Base-by-base conservation (phyloP, 768 basidiomycete genomes). In the Dentipellis fragilis region DNA sequence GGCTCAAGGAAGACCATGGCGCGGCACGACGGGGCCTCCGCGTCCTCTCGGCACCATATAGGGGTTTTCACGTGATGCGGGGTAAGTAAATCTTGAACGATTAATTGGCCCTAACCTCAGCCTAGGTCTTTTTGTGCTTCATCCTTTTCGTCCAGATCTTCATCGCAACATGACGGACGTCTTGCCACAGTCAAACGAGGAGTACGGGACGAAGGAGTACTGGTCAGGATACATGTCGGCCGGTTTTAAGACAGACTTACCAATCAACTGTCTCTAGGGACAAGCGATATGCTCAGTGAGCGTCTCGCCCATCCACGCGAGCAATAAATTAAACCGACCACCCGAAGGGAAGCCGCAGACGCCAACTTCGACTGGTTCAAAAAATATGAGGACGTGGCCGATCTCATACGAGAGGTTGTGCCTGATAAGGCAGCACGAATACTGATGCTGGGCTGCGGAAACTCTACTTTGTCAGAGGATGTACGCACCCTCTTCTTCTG, bases 321-420 rank as follows among this genome's bases (percentile, higher is more conserved):
- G n/a, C 21, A 16, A 2, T 42, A 17, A 36, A 57, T 36, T 40
- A 16, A 57, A 23, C 48, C 10, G n/a, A 49, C 22, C 42, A 56
- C 45, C 50, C 37, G 57, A 61, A 88, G 87, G 62, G 83, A 86
- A 67, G 64, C 73, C 4, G 72, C 76, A 16, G 79, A 80, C n/a
- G 71, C 70, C 4, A 72, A 78, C 6, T 91, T 87, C 59, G 90
- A 93, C 69, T 93, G 90, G 90, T 91, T 91, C 73, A 91, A 89
- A 66, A 81, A 83, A 9, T 93, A 91, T 62, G 66, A 68, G 2
- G 89, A 93, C 55, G 72, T 93, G n/a, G 76, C 83, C 7, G 68
- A 76, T 49, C 68, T 84, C 17, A 67, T 93, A 17, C 75, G 75
- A 40, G 77, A 77, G 36, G 70, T 85, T 35, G 76, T 93, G 19